Evolutionary conservation across 192 early-diverging fungal genomes (phyloP).

Genomic region (Tieghemiomyces parasiticus): DNA sequence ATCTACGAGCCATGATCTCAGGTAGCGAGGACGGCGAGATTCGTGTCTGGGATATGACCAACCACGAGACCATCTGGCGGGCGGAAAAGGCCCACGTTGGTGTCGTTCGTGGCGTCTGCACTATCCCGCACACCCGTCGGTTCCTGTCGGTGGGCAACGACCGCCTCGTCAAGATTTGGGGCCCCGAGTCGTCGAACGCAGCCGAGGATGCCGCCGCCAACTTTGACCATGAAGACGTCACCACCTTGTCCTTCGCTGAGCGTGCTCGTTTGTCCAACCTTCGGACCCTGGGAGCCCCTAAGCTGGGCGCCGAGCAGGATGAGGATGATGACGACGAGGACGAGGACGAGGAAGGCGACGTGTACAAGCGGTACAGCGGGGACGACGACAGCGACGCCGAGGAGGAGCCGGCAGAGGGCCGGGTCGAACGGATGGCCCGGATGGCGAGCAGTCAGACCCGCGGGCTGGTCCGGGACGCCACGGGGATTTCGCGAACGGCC

Average conservation of each 20-base stretch:
- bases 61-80: constrained; percentile 61
- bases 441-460: background rate
- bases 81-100: constrained; percentile 57
- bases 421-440: background rate
- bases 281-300: no score
- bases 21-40: constrained; percentile 95
- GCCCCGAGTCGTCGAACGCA: constrained; percentile 26
- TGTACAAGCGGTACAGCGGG: background rate
- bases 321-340: background rate
- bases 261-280: background rate
- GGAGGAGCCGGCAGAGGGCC: background rate
- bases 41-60: constrained; percentile 76
- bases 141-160: constrained; percentile 91
- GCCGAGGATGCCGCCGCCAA: constrained; percentile 21
- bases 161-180: constrained; percentile 91
- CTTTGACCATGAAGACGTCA: background rate
- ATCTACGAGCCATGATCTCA: constrained; percentile 66
- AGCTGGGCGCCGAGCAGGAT: no score
- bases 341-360: background rate
- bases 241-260: background rate
- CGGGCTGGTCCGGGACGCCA: constrained; percentile 4
- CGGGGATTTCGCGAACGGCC: no score
- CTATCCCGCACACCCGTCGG: constrained; percentile 41
- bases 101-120: constrained; percentile 75
- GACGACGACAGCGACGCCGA: constrained; percentile 3